phyloP scores from a whole-genome alignment of 2,329 filamentous ascomycete genomes.

The Rhexocercosporidium sp. region DNA sequence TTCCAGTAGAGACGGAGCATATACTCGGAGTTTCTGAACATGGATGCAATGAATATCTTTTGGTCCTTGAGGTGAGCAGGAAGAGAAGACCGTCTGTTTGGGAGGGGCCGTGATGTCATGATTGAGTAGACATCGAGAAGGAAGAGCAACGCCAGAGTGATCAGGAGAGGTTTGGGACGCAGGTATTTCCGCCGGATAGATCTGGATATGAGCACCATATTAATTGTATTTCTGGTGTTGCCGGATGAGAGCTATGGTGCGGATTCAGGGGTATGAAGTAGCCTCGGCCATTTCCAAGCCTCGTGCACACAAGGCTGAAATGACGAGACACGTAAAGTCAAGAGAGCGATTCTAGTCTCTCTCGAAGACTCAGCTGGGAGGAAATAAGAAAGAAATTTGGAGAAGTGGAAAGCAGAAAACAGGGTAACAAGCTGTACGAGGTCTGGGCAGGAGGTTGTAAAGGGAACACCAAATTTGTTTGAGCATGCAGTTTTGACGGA shows the following conservation, averaged over 20 bases:
- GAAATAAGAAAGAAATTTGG: constrained; percentile 3
- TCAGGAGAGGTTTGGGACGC: constrained; percentile 17
- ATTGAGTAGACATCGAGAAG: constrained; percentile 22
- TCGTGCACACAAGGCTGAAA: constrained; percentile 6
- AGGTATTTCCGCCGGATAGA: constrained; percentile 21
- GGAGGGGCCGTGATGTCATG: constrained; percentile 4
- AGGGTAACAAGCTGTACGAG: neutral
- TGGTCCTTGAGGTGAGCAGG: constrained; percentile 25
- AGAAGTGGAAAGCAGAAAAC: neutral
- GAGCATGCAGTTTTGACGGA: neutral
- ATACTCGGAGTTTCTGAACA: constrained; percentile 70
- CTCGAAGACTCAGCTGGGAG: too few species aligned
- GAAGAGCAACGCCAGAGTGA: constrained; percentile 21
- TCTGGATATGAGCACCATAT: constrained; percentile 20
- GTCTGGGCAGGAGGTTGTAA: neutral
- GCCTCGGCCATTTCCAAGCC: constrained; percentile 8
- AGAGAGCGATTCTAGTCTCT: neutral
- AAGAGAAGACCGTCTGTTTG: constrained; percentile 16
- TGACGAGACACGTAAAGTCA: neutral
- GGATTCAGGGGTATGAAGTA: constrained; percentile 3
- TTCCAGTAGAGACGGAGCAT: constrained; percentile 68
- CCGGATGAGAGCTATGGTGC: neutral
- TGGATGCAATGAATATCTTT: constrained; percentile 68
- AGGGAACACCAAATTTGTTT: neutral
- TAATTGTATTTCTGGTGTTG: neutral